These are phyloP conservation scores for Beauveria sp. DNA, from an alignment of 2,329 filamentous ascomycete genomes.

Conservation along the genomic window DNA sequence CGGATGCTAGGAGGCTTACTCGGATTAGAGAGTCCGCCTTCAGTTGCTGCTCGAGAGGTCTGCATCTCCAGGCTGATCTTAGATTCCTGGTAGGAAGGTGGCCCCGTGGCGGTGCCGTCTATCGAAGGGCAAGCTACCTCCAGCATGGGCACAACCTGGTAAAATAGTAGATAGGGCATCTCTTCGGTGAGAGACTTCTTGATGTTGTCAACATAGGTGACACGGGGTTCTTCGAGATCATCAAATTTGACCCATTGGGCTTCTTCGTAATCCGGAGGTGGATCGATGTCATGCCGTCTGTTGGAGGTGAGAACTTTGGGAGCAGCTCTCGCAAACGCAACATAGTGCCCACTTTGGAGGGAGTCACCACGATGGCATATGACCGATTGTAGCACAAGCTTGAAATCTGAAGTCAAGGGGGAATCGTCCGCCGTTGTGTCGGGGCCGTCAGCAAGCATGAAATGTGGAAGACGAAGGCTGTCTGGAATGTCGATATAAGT, in stretches of 20 bases:
- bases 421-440: slow-evolving; percentile 49
- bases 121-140: slow-evolving; percentile 50
- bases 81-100: slow-evolving; percentile 53
- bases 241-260: slow-evolving; percentile 89
- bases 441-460: slow-evolving; percentile 70
- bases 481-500: slow-evolving; percentile 87
- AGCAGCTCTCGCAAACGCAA: slow-evolving; percentile 75
- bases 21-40: slow-evolving; percentile 12
- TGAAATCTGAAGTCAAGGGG: slow-evolving; percentile 80
- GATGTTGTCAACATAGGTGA: slow-evolving; percentile 69
- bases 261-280: slow-evolving; percentile 59
- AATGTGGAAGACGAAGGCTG: slow-evolving; percentile 75
- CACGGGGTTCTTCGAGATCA: slow-evolving; percentile 65
- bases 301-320: slow-evolving; percentile 54
- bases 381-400: slow-evolving; percentile 82
- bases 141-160: slow-evolving; percentile 83
- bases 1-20: slow-evolving; percentile 43
- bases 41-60: slow-evolving; percentile 13
- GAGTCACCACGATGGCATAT: slow-evolving; percentile 87
- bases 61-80: slow-evolving; percentile 33
- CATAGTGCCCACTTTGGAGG: slow-evolving; percentile 84
- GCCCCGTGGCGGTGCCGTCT: slow-evolving; percentile 39
- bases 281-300: slow-evolving; percentile 44
- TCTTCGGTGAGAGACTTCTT: slow-evolving; percentile 72
- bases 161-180: slow-evolving; percentile 91